Base-by-base conservation (phyloP, 768 basidiomycete species). In the Leccinum fibrillosum region DNA sequence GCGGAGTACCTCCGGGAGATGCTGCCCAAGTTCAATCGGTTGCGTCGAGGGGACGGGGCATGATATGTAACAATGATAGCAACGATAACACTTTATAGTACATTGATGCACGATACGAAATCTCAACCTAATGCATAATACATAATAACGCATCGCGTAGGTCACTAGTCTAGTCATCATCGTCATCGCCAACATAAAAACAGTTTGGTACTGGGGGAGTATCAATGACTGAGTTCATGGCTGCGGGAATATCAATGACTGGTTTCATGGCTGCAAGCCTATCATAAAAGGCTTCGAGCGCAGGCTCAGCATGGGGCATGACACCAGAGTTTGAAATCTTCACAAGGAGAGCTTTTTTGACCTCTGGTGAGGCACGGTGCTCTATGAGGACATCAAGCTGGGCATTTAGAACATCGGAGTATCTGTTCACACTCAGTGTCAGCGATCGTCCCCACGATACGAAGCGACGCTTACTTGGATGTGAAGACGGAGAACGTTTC, bases 1-100 rank as follows among this genome's bases (percentile, higher is more conserved):
- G 84, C 86, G 4, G 94, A 96, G 65, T 98, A 98, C 71, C 78
- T 98, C 53, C 78, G 86, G 45, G 96, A 98, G 70, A 94, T 94
- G 86, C 66, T 94, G 47, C 91, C 90, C 48, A 93, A 94, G 74
- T 94, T 94, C 67, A 93, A 94, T 70, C 75, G 91, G 52, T 67
- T 92, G 56, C 74, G 88, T 56, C 75, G 84, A 52, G 84, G 81
- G 21, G 84, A 86, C 61, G 83, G 80, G 32, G 73, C 76, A 53
- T 83, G 66, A 37, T 4, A 23, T 23, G 23, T 25, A 17, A 17
- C 35, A 17, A 35, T 37, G 35, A 37, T 37, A 15, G 15, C 35
- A 35, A 35, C 3, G 35, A 37, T 8, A 35, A 2, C 35, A 7
- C 35, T 35, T 35, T 35, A 35, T 1, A 35, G 15, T 35, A 25